Percentiles rank a stretch among this genome's conserved stretches.
These are phyloP conservation scores for Exophiala oligosperma DNA, from an alignment of 2,329 filamentous ascomycete species.

Conservation along the genomic window DNA sequence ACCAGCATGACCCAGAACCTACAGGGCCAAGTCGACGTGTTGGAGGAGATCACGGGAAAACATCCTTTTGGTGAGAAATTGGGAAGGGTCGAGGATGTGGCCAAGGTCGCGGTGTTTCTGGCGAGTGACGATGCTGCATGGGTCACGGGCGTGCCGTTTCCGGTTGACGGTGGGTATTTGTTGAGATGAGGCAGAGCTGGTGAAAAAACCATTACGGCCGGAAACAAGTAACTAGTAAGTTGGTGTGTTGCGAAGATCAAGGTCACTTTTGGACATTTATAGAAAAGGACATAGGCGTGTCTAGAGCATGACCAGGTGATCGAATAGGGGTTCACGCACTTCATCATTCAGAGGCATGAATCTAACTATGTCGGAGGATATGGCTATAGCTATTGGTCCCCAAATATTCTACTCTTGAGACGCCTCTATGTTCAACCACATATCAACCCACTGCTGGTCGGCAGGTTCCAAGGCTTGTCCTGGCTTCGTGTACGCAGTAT, in stretches of 20 bases:
- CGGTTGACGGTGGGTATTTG: constrained; percentile 49
- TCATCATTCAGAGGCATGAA: too few relatives aligned
- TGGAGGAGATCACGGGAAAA: constrained; percentile 13
- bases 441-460: constrained; percentile 18
- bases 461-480: constrained; percentile 6
- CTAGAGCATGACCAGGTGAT: too few relatives aligned
- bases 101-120: constrained; percentile 45
- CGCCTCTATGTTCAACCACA: constrained; percentile 24
- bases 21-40: constrained; percentile 33
- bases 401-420: constrained; percentile 1
- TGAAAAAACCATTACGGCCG: too few relatives aligned
- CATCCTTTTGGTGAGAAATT: constrained; percentile 18
- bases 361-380: too few relatives aligned
- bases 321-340: too few relatives aligned
- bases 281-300: too few relatives aligned
- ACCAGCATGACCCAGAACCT: constrained; percentile 42
- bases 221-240: too few relatives aligned
- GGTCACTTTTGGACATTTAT: too few relatives aligned
- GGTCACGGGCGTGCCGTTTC: constrained; percentile 46
- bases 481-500: constrained; percentile 10
- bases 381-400: not conserved
- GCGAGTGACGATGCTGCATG: constrained; percentile 49
- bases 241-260: too few relatives aligned
- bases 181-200: constrained; percentile 2
- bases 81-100: constrained; percentile 35